Evolutionary conservation across 1,284 basidiomycete genomes (phyloP).

Genomic region (Apiotrichum akiyoshidainum): DNA sequence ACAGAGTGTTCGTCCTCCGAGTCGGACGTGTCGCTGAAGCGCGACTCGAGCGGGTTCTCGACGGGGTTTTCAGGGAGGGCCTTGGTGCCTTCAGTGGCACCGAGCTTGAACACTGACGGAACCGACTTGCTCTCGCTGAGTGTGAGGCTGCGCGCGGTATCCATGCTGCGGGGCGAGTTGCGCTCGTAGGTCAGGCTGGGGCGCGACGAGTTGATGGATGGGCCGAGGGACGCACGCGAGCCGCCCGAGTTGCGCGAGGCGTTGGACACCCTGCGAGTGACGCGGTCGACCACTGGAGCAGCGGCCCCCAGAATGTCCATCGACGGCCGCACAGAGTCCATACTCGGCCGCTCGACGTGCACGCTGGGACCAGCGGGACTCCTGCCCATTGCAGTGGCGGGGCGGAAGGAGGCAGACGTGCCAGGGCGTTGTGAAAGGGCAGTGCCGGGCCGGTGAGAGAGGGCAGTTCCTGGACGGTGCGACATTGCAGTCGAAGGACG

Average conservation of each 20-base stretch:
- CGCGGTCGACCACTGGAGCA: neutral
- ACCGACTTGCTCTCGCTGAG: neutral
- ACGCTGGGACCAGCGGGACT: neutral
- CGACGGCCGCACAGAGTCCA: neutral
- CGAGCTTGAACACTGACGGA: neutral
- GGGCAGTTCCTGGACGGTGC: neutral
- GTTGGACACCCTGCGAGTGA: neutral
- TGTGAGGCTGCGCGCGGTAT: neutral
- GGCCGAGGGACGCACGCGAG: neutral
- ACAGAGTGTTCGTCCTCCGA: neutral
- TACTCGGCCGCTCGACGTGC: neutral
- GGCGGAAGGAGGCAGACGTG: neutral
- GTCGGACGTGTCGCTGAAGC: slow-evolving; percentile 4
- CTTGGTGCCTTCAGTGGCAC: neutral
- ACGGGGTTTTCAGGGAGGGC: neutral
- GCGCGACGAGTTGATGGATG: neutral
- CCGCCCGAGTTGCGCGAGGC: neutral
- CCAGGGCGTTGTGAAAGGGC: neutral
- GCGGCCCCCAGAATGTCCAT: neutral
- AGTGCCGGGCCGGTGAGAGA: too few relatives aligned
- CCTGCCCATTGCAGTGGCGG: neutral
- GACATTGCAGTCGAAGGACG: neutral
- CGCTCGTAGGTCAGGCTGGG: neutral
- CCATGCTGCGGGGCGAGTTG: slow-evolving; percentile 1
- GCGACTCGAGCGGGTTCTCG: neutral